Evolutionary conservation across 305 asterid genomes (phyloP).

Genomic region (Solanum chacoense): DNA sequence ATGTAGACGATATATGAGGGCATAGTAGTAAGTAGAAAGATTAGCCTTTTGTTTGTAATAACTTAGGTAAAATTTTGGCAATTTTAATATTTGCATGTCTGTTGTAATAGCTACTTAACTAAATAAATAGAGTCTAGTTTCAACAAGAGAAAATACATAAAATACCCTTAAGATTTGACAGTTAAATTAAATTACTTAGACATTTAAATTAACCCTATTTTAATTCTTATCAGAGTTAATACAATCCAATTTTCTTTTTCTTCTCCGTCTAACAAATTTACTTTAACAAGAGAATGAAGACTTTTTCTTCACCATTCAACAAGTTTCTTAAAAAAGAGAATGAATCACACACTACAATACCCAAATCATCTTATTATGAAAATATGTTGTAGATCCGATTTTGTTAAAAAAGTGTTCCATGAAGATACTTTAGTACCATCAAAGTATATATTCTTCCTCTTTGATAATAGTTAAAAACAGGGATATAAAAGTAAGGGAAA

Average conservation of each 20-base stretch:
- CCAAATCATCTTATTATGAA: not conserved
- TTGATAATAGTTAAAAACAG: not conserved
- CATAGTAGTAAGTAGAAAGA: not conserved
- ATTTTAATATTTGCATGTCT: not conserved
- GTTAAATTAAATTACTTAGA: not conserved
- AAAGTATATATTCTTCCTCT: not conserved
- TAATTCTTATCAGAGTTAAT: not conserved
- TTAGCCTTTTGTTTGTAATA: not conserved
- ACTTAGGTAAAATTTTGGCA: not conserved
- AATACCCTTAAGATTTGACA: not conserved
- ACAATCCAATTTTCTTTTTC: not conserved
- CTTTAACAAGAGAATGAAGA: not conserved
- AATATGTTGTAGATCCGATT: not conserved
- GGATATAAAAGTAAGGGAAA: not conserved
- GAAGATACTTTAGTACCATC: not conserved
- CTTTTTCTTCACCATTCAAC: not conserved
- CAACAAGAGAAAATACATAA: not conserved
- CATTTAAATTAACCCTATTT: not conserved
- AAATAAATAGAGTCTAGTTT: not conserved
- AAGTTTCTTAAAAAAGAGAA: too few species aligned
- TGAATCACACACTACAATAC: not conserved
- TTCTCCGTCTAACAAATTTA: not conserved
- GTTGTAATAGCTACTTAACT: not conserved
- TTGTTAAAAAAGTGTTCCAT: not conserved
- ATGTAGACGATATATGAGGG: not conserved